Evolutionary conservation across 805 yeast genomes (phyloP).

Genomic region (Candida peoriensis): DNA sequence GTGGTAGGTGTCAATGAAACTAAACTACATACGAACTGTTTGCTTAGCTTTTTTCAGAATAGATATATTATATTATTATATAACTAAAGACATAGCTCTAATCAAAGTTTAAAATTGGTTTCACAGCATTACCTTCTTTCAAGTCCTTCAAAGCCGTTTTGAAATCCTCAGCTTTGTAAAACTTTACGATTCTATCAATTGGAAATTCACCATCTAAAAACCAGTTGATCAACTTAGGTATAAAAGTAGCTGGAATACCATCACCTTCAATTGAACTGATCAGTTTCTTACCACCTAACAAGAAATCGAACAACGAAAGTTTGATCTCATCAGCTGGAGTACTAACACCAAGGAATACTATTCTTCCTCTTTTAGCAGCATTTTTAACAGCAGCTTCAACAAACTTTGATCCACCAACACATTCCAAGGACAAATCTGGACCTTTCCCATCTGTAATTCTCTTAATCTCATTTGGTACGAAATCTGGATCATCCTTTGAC

Average conservation of each 20-base stretch:
- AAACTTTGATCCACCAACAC: constrained; percentile 6
- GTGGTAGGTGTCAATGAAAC: too few relatives aligned
- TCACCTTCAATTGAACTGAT: constrained; percentile 2
- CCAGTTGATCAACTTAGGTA: constrained; percentile 1
- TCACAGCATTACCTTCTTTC: not conserved
- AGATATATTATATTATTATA: too few relatives aligned
- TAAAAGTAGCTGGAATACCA: not conserved
- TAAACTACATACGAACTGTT: too few relatives aligned
- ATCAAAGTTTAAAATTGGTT: not conserved
- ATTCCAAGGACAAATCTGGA: constrained; percentile 7
- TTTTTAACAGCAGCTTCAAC: constrained; percentile 3
- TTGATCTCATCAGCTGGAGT: not conserved
- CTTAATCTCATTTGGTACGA: constrained; percentile 6
- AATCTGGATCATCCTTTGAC: constrained; percentile 4
- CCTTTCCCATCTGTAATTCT: constrained; percentile 8
- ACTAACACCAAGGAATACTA: not conserved
- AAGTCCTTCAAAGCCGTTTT: not conserved
- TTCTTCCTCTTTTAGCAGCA: constrained; percentile 2
- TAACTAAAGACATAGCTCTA: too few relatives aligned
- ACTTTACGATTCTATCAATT: not conserved
- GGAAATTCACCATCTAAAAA: constrained; percentile 1
- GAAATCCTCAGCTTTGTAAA: not conserved
- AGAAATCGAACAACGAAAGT: constrained; percentile 1
- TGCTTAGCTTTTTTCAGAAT: too few relatives aligned
- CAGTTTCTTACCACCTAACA: not conserved